phyloP scores from a whole-genome alignment of 73 alveolate genomes.

The Paramecium pentaurelia region DNA sequence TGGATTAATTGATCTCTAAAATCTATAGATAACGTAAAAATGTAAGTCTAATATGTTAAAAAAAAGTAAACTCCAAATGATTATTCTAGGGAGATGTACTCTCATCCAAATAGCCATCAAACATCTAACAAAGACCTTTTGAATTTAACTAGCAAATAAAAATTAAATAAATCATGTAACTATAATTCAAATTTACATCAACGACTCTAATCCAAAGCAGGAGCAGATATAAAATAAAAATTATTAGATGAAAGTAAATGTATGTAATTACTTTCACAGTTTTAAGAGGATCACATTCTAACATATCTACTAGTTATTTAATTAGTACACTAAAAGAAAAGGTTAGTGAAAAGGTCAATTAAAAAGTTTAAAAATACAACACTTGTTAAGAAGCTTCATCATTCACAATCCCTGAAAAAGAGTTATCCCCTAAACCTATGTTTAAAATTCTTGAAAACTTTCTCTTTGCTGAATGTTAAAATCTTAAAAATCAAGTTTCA shows the following conservation, averaged over 20 bases:
- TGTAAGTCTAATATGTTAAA: neutral
- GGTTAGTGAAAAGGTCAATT: neutral
- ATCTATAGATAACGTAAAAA: slow-evolving; percentile 23
- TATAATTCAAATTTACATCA: neutral
- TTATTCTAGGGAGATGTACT: slow-evolving; percentile 29
- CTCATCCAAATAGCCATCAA: slow-evolving; percentile 21
- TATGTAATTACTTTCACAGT: neutral
- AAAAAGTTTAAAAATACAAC: slow-evolving; percentile 9
- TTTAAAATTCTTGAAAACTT: neutral
- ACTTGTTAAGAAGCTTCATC: slow-evolving; percentile 20
- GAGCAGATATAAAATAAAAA: slow-evolving; percentile 35
- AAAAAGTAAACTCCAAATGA: slow-evolving; percentile 36
- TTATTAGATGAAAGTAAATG: slow-evolving; percentile 31
- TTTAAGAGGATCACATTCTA: slow-evolving; percentile 36
- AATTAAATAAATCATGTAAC: slow-evolving; percentile 30
- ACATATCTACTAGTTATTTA: neutral
- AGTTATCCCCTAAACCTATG: neutral
- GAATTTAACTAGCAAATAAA: neutral
- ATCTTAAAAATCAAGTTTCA: neutral
- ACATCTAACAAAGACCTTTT: slow-evolving; percentile 30
- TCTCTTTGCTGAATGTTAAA: neutral
- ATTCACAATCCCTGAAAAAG: neutral
- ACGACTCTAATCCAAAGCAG: slow-evolving; percentile 36
- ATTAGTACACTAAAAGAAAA: slow-evolving; percentile 38
- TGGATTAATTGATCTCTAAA: neutral